These are phyloP conservation scores for Saksenaea oblongispora DNA, from an alignment of 371 early-diverging fungal genomes.

Conservation along the genomic window DNA sequence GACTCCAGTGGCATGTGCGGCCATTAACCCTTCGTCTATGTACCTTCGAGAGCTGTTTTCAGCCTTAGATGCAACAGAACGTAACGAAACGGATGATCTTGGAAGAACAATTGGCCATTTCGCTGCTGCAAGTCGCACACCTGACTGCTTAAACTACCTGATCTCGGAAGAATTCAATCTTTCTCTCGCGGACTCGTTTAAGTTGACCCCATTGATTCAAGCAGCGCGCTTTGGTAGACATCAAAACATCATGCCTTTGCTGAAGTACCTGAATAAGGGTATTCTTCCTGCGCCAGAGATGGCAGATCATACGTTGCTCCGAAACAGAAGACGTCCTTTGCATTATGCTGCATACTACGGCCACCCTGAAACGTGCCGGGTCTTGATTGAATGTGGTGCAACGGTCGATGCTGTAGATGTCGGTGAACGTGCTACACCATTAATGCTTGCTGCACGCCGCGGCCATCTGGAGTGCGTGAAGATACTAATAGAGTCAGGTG, in stretches of 20 bases:
- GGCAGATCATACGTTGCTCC: conserved; percentile 43
- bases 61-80: conserved; percentile 40
- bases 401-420: conserved; percentile 42
- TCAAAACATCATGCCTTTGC: conserved; percentile 37
- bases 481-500: conserved; percentile 51
- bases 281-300: conserved; percentile 21
- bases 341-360: conserved; percentile 63
- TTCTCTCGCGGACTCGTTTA: conserved; percentile 34
- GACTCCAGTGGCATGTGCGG: conserved; percentile 52
- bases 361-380: conserved; percentile 44
- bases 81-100: conserved; percentile 38
- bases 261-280: conserved; percentile 30
- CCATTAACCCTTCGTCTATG: conserved; percentile 43
- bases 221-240: conserved; percentile 58
- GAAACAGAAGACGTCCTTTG: conserved; percentile 47
- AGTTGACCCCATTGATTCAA: conserved; percentile 54
- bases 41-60: conserved; percentile 46
- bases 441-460: conserved; percentile 45
- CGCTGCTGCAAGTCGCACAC: conserved; percentile 56
- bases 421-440: conserved; percentile 45
- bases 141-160: conserved; percentile 51
- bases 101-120: conserved; percentile 59
- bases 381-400: conserved; percentile 49
- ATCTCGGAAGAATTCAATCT: conserved; percentile 38
- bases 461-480: conserved; percentile 54